Evolutionary conservation across 805 yeast species (phyloP).

Genomic region (Zygotorulaspora sp.): DNA sequence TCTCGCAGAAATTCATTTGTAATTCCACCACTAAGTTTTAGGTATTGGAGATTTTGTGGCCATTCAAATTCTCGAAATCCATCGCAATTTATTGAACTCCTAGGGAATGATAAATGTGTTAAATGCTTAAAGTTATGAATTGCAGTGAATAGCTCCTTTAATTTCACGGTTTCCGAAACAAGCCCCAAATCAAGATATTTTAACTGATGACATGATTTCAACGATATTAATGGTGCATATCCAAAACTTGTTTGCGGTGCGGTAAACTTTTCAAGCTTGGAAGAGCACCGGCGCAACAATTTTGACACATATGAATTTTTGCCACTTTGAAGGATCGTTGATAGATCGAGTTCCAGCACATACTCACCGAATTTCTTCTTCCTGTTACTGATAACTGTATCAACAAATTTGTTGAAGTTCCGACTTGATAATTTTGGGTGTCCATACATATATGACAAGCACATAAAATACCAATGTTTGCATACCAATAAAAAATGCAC

Average conservation of each 20-base stretch:
- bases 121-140: conserved; percentile 57
- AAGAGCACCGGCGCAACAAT: conserved; percentile 69
- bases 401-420: conserved; percentile 72
- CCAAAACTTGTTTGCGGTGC: conserved; percentile 98
- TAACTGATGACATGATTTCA: conserved; percentile 63
- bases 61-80: conserved; percentile 47
- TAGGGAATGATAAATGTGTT: conserved; percentile 78
- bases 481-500: conserved; percentile 54
- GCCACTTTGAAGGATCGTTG: conserved; percentile 82
- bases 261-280: conserved; percentile 58
- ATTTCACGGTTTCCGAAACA: conserved; percentile 85
- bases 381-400: conserved; percentile 48
- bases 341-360: conserved; percentile 66
- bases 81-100: conserved; percentile 75
- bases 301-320: conserved; percentile 87
- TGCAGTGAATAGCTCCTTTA: conserved; percentile 72
- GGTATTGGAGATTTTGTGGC: conserved; percentile 72
- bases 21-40: conserved; percentile 85
- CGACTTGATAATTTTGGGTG: conserved; percentile 58
- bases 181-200: conserved; percentile 69
- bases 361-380: conserved; percentile 49
- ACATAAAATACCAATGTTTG: conserved; percentile 53
- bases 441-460: conserved; percentile 61
- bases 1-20: conserved; percentile 70
- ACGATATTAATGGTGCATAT: conserved; percentile 76